Evolutionary conservation across 441 rosid genomes (phyloP).

Genomic region (Populus hybrid): DNA sequence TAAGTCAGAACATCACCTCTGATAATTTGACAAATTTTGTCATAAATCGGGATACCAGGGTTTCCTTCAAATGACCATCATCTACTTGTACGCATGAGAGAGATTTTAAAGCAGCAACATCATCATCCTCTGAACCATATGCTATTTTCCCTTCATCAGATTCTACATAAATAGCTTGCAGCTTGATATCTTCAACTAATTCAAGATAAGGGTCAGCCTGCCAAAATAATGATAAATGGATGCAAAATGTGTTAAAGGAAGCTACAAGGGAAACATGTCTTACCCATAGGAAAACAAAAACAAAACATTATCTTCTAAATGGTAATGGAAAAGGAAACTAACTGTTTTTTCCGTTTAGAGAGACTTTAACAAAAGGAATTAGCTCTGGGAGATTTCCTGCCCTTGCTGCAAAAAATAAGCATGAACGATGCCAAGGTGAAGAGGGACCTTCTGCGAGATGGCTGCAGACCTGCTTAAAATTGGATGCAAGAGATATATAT

Average conservation of each 20-base stretch:
- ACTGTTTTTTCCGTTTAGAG: slow-evolving; percentile 64
- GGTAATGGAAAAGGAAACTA: slow-evolving; percentile 19
- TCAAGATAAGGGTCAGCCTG: slow-evolving; percentile 83
- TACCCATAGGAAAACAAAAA: slow-evolving; percentile 6
- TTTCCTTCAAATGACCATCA: slow-evolving; percentile 58
- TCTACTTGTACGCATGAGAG: slow-evolving; percentile 42
- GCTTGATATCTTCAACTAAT: slow-evolving; percentile 57
- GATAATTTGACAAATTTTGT: slow-evolving; percentile 49
- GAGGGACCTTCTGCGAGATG: slow-evolving; percentile 78
- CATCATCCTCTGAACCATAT: slow-evolving; percentile 72
- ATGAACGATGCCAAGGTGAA: slow-evolving; percentile 85
- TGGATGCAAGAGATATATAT: slow-evolving; percentile 22
- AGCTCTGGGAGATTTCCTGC: slow-evolving; percentile 65
- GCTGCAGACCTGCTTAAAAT: slow-evolving; percentile 63
- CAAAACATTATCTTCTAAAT: neutral
- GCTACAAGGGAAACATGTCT: slow-evolving; percentile 5
- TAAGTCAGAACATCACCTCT: slow-evolving; percentile 50
- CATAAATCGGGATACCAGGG: slow-evolving; percentile 50
- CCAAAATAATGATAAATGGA: slow-evolving; percentile 20
- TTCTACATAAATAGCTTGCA: slow-evolving; percentile 46
- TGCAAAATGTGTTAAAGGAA: slow-evolving; percentile 17
- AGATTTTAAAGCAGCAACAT: slow-evolving; percentile 45
- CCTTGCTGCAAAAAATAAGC: slow-evolving; percentile 83
- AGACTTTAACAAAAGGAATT: slow-evolving; percentile 62
- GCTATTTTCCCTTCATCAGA: slow-evolving; percentile 30